Evolutionary conservation across 768 basidiomycete genomes (phyloP).

Genomic region (Coprinopsis marcescibilis): DNA sequence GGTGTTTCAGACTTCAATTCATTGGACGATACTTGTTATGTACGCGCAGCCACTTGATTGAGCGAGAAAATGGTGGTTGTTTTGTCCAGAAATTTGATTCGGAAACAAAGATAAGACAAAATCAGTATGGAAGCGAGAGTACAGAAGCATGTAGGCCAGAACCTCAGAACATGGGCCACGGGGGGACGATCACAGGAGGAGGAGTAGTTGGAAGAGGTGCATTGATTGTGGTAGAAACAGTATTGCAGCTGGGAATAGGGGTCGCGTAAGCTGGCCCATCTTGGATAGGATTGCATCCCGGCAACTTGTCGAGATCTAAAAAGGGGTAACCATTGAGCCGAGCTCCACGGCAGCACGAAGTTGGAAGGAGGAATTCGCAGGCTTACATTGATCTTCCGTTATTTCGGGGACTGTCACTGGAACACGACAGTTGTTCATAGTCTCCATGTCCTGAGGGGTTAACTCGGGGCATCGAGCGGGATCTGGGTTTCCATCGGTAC

Average conservation of each 20-base stretch:
- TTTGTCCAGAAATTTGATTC: no score
- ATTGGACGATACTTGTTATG: no score
- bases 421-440: conserved; percentile 5
- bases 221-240: background rate
- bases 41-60: no score
- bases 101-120: no score
- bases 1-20: no score
- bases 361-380: background rate
- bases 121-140: no score
- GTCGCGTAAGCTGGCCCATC: conserved; percentile 2
- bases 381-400: conserved; percentile 6
- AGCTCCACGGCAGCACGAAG: no score
- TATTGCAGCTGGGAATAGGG: background rate
- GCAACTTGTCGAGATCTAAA: conserved; percentile 6
- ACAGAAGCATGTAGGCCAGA: no score
- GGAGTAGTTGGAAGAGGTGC: conserved; percentile 5
- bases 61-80: no score
- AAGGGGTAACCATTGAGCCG: background rate
- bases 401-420: conserved; percentile 7
- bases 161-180: conserved; percentile 9
- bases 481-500: conserved; percentile 6
- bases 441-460: conserved; percentile 8
- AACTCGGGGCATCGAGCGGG: conserved; percentile 6
- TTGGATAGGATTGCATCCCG: conserved; percentile 9
- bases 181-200: conserved; percentile 1